These are phyloP conservation scores for Ciborinia camelliae DNA, from an alignment of 2,329 filamentous ascomycete species.

Conservation along the genomic window DNA sequence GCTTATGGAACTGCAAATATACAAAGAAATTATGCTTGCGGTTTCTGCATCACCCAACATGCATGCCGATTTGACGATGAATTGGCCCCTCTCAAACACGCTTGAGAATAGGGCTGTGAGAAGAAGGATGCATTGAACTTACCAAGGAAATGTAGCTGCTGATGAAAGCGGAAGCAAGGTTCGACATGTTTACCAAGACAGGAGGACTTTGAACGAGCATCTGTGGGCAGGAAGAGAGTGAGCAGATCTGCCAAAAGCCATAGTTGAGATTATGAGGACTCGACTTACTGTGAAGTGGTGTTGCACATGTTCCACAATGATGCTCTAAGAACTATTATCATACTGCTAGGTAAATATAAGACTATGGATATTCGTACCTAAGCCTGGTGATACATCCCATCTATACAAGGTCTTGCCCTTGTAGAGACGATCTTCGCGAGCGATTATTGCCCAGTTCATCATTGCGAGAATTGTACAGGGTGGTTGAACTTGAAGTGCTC, in stretches of 20 bases:
- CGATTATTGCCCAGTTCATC: slow-evolving; percentile 35
- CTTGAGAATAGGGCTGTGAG: not conserved
- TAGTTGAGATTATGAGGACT: not conserved
- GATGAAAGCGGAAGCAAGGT: slow-evolving; percentile 38
- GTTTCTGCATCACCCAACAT: not conserved
- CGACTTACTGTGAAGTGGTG: slow-evolving; percentile 34
- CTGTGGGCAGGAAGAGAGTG: slow-evolving; percentile 20
- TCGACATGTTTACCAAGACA: slow-evolving; percentile 38
- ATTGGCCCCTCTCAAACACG: not conserved
- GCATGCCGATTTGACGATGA: not conserved
- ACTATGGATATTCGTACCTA: slow-evolving; percentile 28
- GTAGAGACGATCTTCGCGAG: slow-evolving; percentile 31
- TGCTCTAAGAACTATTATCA: slow-evolving; percentile 33
- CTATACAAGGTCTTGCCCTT: slow-evolving; percentile 34
- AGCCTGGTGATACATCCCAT: slow-evolving; percentile 36
- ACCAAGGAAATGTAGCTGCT: slow-evolving; percentile 38
- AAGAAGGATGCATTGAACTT: slow-evolving; percentile 16
- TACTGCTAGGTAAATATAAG: not conserved
- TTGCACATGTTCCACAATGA: slow-evolving; percentile 36
- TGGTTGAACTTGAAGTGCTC: not conserved
- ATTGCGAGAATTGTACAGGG: not conserved
- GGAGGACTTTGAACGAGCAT: slow-evolving; percentile 33
- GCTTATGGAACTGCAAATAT: not conserved
- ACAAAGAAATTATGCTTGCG: not conserved
- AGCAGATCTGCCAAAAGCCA: not conserved